Evolutionary conservation across 1,284 basidiomycete species (phyloP).

Genomic region (Kwoniella shivajii): DNA sequence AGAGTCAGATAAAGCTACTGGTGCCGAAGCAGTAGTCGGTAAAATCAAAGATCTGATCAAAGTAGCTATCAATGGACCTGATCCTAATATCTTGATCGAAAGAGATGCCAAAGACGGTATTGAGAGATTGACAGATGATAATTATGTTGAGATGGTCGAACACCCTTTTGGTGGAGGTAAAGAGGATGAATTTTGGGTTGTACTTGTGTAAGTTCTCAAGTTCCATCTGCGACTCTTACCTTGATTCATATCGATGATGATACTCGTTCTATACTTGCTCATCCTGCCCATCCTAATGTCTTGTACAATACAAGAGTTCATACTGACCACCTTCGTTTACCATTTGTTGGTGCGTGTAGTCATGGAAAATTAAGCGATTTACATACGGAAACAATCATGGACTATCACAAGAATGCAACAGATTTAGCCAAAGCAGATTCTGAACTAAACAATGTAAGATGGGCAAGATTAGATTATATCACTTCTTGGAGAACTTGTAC

Average conservation of each 20-base stretch:
- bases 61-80: slow-evolving; percentile 6
- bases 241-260: no score
- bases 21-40: not conserved
- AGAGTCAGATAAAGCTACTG: no score
- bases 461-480: slow-evolving; percentile 44
- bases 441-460: slow-evolving; percentile 25
- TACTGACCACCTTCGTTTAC: not conserved
- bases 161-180: slow-evolving; percentile 2
- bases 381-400: slow-evolving; percentile 18
- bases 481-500: slow-evolving; percentile 38
- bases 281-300: no score
- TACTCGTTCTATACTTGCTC: no score
- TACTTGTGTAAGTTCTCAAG: slow-evolving; percentile 36
- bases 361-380: slow-evolving; percentile 30
- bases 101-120: slow-evolving; percentile 65
- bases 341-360: slow-evolving; percentile 9
- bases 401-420: slow-evolving; percentile 36
- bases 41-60: slow-evolving; percentile 4
- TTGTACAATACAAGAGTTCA: no score
- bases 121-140: slow-evolving; percentile 42
- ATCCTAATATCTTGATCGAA: slow-evolving; percentile 5
- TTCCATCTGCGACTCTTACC: no score
- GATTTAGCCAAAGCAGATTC: slow-evolving; percentile 7
- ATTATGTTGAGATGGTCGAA: slow-evolving; percentile 31
- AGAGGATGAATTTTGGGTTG: slow-evolving; percentile 36